phyloP scores from a whole-genome alignment of 768 basidiomycete genomes.

The Sarcomyxa edulis region DNA sequence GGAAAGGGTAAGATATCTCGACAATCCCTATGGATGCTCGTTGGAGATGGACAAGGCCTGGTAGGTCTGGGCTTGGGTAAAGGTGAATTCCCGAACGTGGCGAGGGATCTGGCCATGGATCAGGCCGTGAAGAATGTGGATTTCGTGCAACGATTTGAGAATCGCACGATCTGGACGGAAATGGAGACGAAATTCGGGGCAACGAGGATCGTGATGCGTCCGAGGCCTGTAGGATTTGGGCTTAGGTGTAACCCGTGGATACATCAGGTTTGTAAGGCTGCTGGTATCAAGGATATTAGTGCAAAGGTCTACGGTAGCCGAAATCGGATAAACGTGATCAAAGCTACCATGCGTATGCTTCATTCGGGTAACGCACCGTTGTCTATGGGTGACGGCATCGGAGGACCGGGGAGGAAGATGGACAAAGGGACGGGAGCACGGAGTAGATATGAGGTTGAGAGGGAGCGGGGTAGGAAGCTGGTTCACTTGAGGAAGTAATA shows the following conservation, averaged over 20 bases:
- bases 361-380: conserved; percentile 80
- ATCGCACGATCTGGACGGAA: conserved; percentile 92
- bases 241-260: conserved; percentile 84
- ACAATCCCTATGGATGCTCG: conserved; percentile 57
- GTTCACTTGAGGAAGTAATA: conserved; percentile 57
- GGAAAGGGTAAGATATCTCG: conserved; percentile 86
- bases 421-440: conserved; percentile 74
- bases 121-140: conserved; percentile 87
- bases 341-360: conserved; percentile 76
- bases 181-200: conserved; percentile 81
- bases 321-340: conserved; percentile 83
- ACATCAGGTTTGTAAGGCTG: conserved; percentile 86
- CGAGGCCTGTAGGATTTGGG: conserved; percentile 87
- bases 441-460: conserved; percentile 66
- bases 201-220: conserved; percentile 75
- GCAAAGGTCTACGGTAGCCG: conserved; percentile 94
- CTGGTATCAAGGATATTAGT: conserved; percentile 91
- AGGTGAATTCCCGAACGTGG: conserved; percentile 49
- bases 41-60: conserved; percentile 80
- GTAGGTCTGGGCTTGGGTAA: conserved; percentile 84
- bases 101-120: conserved; percentile 51
- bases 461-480: conserved; percentile 77
- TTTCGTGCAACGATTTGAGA: conserved; percentile 89
- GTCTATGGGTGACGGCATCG: conserved; percentile 78
- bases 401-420: conserved; percentile 63